A percentile compares a stretch with the other conserved stretches of the same genome.
phyloP scores from a whole-genome alignment of 306 rosid genomes.

The Datisca glomerata region DNA sequence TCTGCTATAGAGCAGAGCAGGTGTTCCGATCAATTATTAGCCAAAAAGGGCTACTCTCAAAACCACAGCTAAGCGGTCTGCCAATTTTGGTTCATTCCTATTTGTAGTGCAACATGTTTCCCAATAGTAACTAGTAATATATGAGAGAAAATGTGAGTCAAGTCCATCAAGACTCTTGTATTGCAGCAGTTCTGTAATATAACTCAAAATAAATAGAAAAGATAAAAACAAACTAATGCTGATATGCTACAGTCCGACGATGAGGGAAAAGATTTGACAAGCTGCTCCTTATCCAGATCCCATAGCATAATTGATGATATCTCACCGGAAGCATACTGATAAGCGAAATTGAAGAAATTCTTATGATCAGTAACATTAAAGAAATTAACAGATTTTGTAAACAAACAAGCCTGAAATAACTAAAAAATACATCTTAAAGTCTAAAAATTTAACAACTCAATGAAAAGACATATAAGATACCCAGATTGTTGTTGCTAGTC shows the following conservation, averaged over 20 bases:
- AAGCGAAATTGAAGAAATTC: constrained; percentile 10
- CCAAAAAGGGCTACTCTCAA: too few species aligned
- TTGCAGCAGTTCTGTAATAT: too few species aligned
- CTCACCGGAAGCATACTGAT: constrained; percentile 88
- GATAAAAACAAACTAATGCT: constrained; percentile 90
- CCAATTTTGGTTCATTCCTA: neutral
- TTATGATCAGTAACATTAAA: constrained; percentile 9
- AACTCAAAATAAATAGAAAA: too few species aligned
- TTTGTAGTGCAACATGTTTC: neutral
- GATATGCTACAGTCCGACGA: constrained; percentile 82
- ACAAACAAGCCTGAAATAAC: too few species aligned
- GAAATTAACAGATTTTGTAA: too few species aligned
- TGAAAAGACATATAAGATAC: constrained; percentile 48
- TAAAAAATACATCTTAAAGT: constrained; percentile 2
- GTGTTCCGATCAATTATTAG: too few species aligned
- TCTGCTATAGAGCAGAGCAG: neutral
- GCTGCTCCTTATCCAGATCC: constrained; percentile 96
- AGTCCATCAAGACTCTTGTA: neutral
- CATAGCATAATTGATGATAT: constrained; percentile 63
- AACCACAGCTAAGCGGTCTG: too few species aligned
- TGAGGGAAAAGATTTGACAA: constrained; percentile 58
- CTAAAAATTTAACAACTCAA: neutral
- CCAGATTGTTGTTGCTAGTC: constrained; percentile 99
- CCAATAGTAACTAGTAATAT: neutral
- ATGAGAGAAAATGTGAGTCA: neutral